Evolutionary conservation across 345 rosid genomes (phyloP).

Genomic region (Eutrema yunnanense): DNA sequence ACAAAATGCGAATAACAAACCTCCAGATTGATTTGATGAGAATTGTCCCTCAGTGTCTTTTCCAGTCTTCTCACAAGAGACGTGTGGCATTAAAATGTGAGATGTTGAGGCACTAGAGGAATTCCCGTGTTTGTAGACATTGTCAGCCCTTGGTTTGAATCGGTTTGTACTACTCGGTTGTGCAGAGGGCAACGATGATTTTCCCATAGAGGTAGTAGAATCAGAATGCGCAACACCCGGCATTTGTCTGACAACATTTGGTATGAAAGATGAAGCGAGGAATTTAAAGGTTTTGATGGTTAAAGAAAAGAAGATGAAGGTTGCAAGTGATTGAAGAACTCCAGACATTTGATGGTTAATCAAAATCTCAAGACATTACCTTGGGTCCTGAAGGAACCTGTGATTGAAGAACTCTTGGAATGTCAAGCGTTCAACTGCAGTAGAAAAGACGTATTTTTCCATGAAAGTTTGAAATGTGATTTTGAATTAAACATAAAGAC

Average conservation of each 20-base stretch:
- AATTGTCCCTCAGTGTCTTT: conserved; percentile 35
- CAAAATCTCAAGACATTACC: conserved; percentile 36
- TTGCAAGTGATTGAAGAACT: neutral
- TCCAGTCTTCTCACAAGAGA: conserved; percentile 27
- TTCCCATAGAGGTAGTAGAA: conserved; percentile 32
- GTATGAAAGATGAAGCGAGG: conserved; percentile 16
- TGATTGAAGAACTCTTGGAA: conserved; percentile 75
- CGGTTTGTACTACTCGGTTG: conserved; percentile 9
- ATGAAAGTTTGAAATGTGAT: neutral
- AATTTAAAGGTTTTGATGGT: neutral
- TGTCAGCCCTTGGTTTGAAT: conserved; percentile 14
- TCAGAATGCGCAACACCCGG: conserved; percentile 28
- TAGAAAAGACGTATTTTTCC: neutral
- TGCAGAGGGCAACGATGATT: conserved; percentile 10
- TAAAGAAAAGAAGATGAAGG: neutral
- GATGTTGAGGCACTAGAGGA: conserved; percentile 28
- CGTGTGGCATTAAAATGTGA: conserved; percentile 29
- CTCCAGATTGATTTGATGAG: conserved; percentile 38
- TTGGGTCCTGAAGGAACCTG: conserved; percentile 49
- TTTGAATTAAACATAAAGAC: neutral
- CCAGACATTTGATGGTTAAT: neutral
- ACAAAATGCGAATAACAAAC: conserved; percentile 27
- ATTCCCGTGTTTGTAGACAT: conserved; percentile 7
- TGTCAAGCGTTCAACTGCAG: conserved; percentile 60
- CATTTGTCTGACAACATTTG: conserved; percentile 38